A percentile compares a stretch with the other conserved stretches of the same genome.
phyloP scores from a whole-genome alignment of 2,329 filamentous ascomycete genomes.

The Aspergillaceae sp. region DNA sequence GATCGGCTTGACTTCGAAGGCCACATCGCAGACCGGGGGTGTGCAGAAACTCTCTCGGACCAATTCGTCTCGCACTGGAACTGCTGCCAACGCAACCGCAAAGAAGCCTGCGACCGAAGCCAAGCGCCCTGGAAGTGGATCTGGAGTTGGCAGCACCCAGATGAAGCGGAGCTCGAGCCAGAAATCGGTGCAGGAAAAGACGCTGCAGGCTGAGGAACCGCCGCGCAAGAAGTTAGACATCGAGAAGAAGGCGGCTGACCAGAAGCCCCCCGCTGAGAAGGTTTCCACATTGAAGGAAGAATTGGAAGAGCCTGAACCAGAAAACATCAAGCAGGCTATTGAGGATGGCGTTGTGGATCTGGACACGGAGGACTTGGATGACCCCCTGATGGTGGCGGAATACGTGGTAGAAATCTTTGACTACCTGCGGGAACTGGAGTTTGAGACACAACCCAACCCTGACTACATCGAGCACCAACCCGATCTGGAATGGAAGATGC shows the following conservation, averaged over 20 bases:
- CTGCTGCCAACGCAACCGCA: slow-evolving; percentile 48
- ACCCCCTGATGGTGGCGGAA: slow-evolving; percentile 95
- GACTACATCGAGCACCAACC: slow-evolving; percentile 93
- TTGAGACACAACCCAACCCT: slow-evolving; percentile 72
- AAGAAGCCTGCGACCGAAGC: slow-evolving; percentile 57
- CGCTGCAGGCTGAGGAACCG: slow-evolving; percentile 51
- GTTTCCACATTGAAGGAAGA: slow-evolving; percentile 24
- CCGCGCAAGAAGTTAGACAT: slow-evolving; percentile 56
- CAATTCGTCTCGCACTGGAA: slow-evolving; percentile 53
- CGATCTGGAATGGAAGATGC: slow-evolving; percentile 97
- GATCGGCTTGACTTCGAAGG: slow-evolving; percentile 66
- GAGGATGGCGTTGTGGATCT: slow-evolving; percentile 47
- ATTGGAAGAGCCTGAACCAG: slow-evolving; percentile 19
- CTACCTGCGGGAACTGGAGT: slow-evolving; percentile 81
- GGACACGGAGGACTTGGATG: slow-evolving; percentile 79
- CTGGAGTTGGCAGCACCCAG: slow-evolving; percentile 53
- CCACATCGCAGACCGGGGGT: slow-evolving; percentile 65
- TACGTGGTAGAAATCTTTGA: slow-evolving; percentile 97
- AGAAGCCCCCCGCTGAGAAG: slow-evolving; percentile 20
- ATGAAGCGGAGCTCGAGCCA: slow-evolving; percentile 58
- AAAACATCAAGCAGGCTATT: slow-evolving; percentile 33
- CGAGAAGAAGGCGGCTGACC: slow-evolving; percentile 37
- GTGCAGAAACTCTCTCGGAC: slow-evolving; percentile 62
- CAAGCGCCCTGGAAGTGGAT: slow-evolving; percentile 66
- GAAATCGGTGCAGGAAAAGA: slow-evolving; percentile 53